These are phyloP conservation scores for Blastocystis sp. DNA, from an alignment of 352 stramenopile species.

Conservation along the genomic window DNA sequence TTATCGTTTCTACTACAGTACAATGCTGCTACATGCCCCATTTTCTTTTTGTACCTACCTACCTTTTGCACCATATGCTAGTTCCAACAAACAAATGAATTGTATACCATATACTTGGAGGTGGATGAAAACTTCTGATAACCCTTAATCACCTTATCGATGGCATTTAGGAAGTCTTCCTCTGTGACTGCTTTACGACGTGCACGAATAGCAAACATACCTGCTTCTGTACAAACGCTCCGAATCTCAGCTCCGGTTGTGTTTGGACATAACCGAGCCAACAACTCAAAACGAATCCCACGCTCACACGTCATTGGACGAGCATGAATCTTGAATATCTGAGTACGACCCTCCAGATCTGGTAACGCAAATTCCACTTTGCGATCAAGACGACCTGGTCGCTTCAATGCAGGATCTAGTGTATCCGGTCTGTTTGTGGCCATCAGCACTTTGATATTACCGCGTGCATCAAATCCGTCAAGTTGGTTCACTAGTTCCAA, in stretches of 20 bases:
- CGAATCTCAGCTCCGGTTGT: slow-evolving; percentile 94
- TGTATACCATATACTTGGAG: slow-evolving; percentile 98
- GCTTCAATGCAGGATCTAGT: slow-evolving; percentile 86
- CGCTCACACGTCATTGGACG: slow-evolving; percentile 97
- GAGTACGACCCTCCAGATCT: slow-evolving; percentile 90
- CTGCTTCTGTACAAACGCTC: slow-evolving; percentile 94
- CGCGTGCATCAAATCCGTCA: slow-evolving; percentile 93
- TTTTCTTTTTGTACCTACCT: not conserved
- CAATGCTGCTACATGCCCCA: too few relatives aligned
- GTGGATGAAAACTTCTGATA: slow-evolving; percentile 99
- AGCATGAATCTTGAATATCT: slow-evolving; percentile 98
- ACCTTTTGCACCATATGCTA: not conserved
- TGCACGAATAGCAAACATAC: slow-evolving; percentile 92
- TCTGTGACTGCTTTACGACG: slow-evolving; percentile 94
- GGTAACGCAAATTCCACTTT: slow-evolving; percentile 98
- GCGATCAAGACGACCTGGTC: slow-evolving; percentile 88
- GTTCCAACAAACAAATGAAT: slow-evolving; percentile 70
- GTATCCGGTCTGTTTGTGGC: slow-evolving; percentile 93
- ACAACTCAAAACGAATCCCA: slow-evolving; percentile 95
- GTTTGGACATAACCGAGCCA: slow-evolving; percentile 92
- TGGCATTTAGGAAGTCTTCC: slow-evolving; percentile 97
- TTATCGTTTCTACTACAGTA: too few relatives aligned
- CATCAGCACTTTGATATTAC: slow-evolving; percentile 98
- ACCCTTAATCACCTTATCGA: slow-evolving; percentile 99
- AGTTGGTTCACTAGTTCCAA: slow-evolving; percentile 94